Conservation (phyloP, 345 rosid genomes). For the Rhodamnia rubescens region DNA sequence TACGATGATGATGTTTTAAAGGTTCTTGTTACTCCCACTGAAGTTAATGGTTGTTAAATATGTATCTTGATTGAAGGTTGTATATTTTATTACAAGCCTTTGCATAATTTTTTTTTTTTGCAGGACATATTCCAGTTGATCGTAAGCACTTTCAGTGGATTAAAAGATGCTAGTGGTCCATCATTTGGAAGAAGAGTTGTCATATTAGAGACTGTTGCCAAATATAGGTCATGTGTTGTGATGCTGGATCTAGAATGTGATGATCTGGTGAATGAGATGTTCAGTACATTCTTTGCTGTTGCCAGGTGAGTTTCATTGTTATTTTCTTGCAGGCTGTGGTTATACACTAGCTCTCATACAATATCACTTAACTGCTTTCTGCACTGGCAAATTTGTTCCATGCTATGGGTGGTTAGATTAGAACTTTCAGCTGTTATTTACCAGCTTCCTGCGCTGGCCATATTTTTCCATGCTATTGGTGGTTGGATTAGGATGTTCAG, state of each 20-base stretch:
- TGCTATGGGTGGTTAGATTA: background rate
- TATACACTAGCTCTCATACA: background rate
- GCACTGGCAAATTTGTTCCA: background rate
- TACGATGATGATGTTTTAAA: slow-evolving; percentile 70
- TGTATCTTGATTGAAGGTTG: background rate
- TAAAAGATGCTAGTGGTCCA: slow-evolving; percentile 73
- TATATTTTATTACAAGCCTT: slow-evolving; percentile 3
- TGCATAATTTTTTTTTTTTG: background rate
- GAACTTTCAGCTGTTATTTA: background rate
- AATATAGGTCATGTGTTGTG: slow-evolving; percentile 89
- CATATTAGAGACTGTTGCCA: slow-evolving; percentile 92
- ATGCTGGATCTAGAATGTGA: slow-evolving; percentile 98
- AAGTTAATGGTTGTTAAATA: background rate
- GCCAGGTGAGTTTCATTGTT: slow-evolving; percentile 57
- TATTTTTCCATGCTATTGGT: background rate
- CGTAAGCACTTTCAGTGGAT: slow-evolving; percentile 75
- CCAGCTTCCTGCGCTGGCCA: background rate
- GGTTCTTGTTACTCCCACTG: slow-evolving; percentile 25
- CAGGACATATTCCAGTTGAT: slow-evolving; percentile 88
- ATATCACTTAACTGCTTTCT: background rate
- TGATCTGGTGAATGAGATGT: slow-evolving; percentile 83
- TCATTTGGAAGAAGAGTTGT: slow-evolving; percentile 89
- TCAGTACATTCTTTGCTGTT: slow-evolving; percentile 75
- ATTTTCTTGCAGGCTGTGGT: background rate
- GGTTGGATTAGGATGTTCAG: background rate